Base-by-base conservation (phyloP, 169 alveolate genomes). In the Babesia gibsoni region DNA sequence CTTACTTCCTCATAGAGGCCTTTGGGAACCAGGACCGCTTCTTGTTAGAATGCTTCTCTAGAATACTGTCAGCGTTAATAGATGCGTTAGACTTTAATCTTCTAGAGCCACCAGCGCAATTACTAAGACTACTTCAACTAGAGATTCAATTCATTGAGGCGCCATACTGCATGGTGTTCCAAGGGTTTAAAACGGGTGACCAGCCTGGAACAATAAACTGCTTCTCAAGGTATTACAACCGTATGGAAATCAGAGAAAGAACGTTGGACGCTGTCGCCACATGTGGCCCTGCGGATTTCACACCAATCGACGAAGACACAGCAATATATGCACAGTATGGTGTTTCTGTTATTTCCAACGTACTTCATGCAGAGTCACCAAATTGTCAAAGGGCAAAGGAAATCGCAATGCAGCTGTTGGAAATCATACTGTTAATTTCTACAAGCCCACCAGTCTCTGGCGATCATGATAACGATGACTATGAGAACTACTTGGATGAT, bases 121-220 rank as follows among this genome's bases (percentile, higher is more conserved):
- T 67, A 22, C 12, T 4, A 27, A 45, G 48, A 45, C 52, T 74
- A 20, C 36, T 74, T 25, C 46, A 36, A 10, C 46, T 43, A 36
- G 52, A 45, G 20, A 0, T 66, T 10, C 50, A 41, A 18, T 59
- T 74, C 36, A 36, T 74, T 22, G 84, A 58, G 32, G 14, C 65
- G 32, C 84, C 84, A n/a, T 74, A 74, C 70, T 50, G 65, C 66
- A 23, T 74, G 52, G 46, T 74, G 25, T 74, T 56, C 32, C 36
- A 22, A 27, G 64, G 65, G 25, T 27, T 42, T 30, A 50, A 22
- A n/a, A 35, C 35, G 2, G 63, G 25, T 4, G 57, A 61, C 18
- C 59, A 43, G 1, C 52, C 64, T 22, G 52, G 35, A 43, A 68
- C 84, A 8, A 25, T 74, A 41, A 65, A 49, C 57, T 30, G 73